These are phyloP conservation scores for Neopestalotiopsis rosae DNA, from an alignment of 2,329 filamentous ascomycete species.

Conservation along the genomic window DNA sequence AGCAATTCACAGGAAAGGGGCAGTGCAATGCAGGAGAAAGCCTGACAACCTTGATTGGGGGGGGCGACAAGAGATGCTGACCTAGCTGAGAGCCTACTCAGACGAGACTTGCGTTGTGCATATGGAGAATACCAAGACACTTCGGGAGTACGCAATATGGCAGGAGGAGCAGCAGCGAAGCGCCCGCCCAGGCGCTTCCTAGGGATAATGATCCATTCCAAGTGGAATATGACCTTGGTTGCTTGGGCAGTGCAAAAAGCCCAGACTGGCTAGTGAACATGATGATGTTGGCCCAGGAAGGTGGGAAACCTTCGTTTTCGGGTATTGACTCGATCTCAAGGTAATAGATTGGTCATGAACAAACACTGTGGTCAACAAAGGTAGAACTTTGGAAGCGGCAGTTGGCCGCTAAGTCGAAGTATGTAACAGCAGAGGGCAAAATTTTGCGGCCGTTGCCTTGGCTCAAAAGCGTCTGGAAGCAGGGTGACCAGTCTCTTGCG, in stretches of 20 bases:
- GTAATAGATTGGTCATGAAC: neutral
- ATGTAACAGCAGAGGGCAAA: neutral
- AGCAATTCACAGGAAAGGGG: neutral
- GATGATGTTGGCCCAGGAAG: constrained; percentile 1
- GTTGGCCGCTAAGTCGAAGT: neutral
- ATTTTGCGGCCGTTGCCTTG: neutral
- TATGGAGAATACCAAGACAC: constrained; percentile 2
- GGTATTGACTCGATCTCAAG: neutral
- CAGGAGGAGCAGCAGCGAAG: constrained; percentile 4
- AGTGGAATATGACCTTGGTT: neutral
- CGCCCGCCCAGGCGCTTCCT: neutral
- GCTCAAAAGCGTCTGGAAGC: neutral
- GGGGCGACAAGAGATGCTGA: constrained; percentile 8
- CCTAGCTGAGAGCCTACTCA: neutral
- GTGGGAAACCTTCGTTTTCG: neutral
- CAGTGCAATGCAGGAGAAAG: neutral
- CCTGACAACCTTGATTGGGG: constrained; percentile 7
- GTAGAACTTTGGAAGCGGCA: neutral
- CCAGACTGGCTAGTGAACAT: neutral
- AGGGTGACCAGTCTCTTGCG: neutral
- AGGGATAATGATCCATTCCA: neutral
- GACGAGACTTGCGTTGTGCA: neutral
- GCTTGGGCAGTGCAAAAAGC: constrained; percentile 8
- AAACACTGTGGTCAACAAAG: neutral
- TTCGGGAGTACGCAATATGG: constrained; percentile 13